Percentiles rank a stretch among this genome's conserved stretches.
Evolutionary conservation across 192 early-diverging fungal genomes (phyloP).

Genomic region (Dimargaris verticillata): DNA sequence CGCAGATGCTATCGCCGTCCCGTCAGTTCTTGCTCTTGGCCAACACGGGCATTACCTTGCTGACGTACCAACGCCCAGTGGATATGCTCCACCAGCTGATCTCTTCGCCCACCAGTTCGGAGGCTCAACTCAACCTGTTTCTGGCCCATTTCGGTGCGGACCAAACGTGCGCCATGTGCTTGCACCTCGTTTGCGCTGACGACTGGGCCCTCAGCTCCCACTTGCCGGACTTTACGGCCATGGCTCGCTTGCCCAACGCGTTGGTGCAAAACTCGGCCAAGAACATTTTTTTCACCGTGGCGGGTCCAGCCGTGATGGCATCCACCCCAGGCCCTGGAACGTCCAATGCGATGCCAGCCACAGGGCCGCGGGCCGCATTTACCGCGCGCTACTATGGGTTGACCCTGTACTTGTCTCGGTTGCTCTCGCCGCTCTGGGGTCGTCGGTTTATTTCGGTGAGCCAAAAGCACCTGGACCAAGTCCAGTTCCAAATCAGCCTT

Average conservation of each 20-base stretch:
- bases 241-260: not conserved
- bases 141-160: conserved; percentile 37
- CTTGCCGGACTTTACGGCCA: not conserved
- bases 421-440: conserved; percentile 62
- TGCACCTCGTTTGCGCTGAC: conserved; percentile 44
- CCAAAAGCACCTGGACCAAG: conserved; percentile 1
- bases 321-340: not conserved
- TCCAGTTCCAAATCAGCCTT: conserved; percentile 23
- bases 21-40: conserved; percentile 59
- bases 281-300: not conserved
- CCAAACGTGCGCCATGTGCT: conserved; percentile 76
- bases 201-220: not conserved
- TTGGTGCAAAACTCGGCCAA: not conserved
- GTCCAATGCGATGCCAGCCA: not conserved
- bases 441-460: conserved; percentile 14
- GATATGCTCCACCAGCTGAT: conserved; percentile 53
- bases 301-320: not conserved
- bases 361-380: conserved; percentile 25
- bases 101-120: conserved; percentile 20
- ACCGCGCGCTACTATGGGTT: conserved; percentile 65
- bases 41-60: conserved; percentile 47
- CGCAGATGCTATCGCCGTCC: conserved; percentile 33
- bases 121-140: conserved; percentile 29
- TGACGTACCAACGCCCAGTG: conserved; percentile 59
- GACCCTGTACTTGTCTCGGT: conserved; percentile 51